Percentiles rank a stretch among this genome's conserved stretches.
phyloP scores from a whole-genome alignment of 805 yeast species.

The Spathaspora hagerdaliae region DNA sequence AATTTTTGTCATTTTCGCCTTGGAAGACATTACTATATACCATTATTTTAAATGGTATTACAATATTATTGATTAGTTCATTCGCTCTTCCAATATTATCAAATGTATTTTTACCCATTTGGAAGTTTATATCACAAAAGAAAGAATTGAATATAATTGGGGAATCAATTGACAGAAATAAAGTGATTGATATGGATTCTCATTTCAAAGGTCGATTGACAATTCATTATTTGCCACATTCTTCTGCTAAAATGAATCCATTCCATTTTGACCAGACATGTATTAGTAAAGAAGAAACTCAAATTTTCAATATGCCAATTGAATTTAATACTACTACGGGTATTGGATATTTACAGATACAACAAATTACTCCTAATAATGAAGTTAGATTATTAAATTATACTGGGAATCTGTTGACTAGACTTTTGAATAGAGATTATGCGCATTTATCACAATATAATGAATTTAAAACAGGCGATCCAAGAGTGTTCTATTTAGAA shows the following conservation, averaged over 20 bases:
- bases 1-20: conserved; percentile 65
- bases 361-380: conserved; percentile 54
- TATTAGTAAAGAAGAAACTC: conserved; percentile 35
- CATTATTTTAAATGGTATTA: conserved; percentile 40
- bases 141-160: conserved; percentile 53
- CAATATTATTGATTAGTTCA: conserved; percentile 53
- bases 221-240: conserved; percentile 85
- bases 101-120: conserved; percentile 33
- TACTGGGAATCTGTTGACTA: conserved; percentile 53
- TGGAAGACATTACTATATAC: conserved; percentile 50
- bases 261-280: conserved; percentile 59
- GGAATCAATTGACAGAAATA: conserved; percentile 34
- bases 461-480: conserved; percentile 20
- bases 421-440: conserved; percentile 25
- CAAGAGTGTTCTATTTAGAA: conserved; percentile 52
- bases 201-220: conserved; percentile 86
- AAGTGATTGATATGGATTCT: conserved; percentile 42
- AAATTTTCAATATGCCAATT: conserved; percentile 53
- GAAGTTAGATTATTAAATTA: conserved; percentile 46
- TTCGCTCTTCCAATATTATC: conserved; percentile 44
- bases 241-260: conserved; percentile 82
- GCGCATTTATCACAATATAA: conserved; percentile 24
- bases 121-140: conserved; percentile 39
- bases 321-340: conserved; percentile 76
- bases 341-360: conserved; percentile 63